Percentiles rank a stretch among this genome's conserved stretches.
Conservation (phyloP, 2,329 filamentous ascomycete genomes). For the Colletotrichum graminicola region DNA sequence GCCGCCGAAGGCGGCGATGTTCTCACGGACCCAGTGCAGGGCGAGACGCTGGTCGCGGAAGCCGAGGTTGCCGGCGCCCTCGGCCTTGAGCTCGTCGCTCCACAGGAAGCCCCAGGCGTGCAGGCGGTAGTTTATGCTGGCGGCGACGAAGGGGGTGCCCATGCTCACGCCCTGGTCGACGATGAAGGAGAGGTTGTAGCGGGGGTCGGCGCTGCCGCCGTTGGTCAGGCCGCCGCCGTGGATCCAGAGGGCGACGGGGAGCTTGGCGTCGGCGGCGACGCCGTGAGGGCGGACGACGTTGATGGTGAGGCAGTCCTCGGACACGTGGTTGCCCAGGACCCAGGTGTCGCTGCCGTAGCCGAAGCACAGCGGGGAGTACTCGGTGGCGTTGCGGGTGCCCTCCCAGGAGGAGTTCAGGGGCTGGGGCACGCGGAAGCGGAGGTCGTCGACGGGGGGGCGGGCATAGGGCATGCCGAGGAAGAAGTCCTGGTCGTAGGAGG, state of each 20-base stretch:
- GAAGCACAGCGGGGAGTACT: constrained; percentile 62
- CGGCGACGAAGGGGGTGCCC: constrained; percentile 62
- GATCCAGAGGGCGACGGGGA: constrained; percentile 73
- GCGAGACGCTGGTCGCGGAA: constrained; percentile 64
- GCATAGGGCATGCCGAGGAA: constrained; percentile 70
- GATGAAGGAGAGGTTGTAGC: constrained; percentile 73
- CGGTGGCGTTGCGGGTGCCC: constrained; percentile 56
- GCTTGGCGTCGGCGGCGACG: constrained; percentile 51
- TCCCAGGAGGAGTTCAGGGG: constrained; percentile 60
- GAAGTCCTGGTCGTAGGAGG: constrained; percentile 60
- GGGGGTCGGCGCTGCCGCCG: constrained; percentile 53
- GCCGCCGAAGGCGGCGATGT: constrained; percentile 63
- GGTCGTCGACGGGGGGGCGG: constrained; percentile 62
- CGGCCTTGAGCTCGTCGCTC: constrained; percentile 55
- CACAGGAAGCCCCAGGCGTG: constrained; percentile 65
- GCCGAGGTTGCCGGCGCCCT: constrained; percentile 63
- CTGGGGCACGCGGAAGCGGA: constrained; percentile 65
- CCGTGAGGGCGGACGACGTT: constrained; percentile 48
- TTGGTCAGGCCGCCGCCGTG: constrained; percentile 56
- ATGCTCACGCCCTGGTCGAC: constrained; percentile 62
- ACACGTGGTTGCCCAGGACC: constrained; percentile 44
- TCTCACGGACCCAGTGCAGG: constrained; percentile 63
- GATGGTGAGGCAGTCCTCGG: constrained; percentile 50
- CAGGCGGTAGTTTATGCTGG: constrained; percentile 65
- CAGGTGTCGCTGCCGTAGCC: constrained; percentile 60